Base-by-base conservation (phyloP, 805 yeast species). In the Yarrowia deformans region DNA sequence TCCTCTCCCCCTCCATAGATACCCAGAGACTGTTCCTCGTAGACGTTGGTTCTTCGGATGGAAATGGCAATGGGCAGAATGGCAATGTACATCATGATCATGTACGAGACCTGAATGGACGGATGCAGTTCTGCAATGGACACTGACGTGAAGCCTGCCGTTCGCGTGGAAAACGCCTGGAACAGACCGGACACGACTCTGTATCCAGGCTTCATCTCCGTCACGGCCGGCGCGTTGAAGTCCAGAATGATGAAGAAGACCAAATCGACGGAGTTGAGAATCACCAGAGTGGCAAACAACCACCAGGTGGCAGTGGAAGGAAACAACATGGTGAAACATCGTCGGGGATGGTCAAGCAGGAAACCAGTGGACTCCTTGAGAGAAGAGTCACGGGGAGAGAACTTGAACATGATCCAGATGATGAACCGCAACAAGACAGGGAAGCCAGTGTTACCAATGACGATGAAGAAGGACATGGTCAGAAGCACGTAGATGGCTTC, bases 41-140 rank as follows among this genome's bases (percentile, higher is more conserved):
- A 95, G 69, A 95, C 99, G 77, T 95, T 95, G 19, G 99, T 95
- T 77, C 98, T 86, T 80, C 99, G 87, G 71, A 95, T 93, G 46
- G 97, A 91, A 72, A 95, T 95, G 40, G 99, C 99, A 73, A 95
- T 81, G 0, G 99, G 99, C 76, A 93, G 83, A 54, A 94, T 98
- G 16, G 98, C 94, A 35, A 95, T 93, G 80, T 95, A 95, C 99
- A 95, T 95, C 98, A 95, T 94, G 70, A 95, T 84, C 88, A 92
- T 84, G 77, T 95, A 95, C 73, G 95, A 88, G 37, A 95, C 97
- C 77, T 93, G 97, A 64, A 94, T 91, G 0, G 97, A 95, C 0
- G 98, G 95, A 75, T 93, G 95, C 55, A 95, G 81, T 50, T 78
- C 76, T 1, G 91, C 80, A 48, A 95, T 79, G 76, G 89, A 87